These are phyloP conservation scores for Rhizopogon rudus DNA, from an alignment of 768 basidiomycete species.

Conservation along the genomic window DNA sequence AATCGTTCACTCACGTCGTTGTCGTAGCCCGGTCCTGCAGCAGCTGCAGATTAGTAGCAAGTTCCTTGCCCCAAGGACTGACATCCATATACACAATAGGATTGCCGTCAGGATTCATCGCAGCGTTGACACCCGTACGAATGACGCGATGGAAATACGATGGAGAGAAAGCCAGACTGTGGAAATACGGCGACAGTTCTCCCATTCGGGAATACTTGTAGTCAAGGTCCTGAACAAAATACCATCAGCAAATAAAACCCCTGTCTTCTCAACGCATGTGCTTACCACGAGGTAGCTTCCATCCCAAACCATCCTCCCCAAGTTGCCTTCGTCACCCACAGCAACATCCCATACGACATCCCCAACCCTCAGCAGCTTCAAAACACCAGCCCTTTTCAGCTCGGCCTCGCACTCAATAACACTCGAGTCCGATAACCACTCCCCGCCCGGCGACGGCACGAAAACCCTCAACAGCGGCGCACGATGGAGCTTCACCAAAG, in stretches of 20 bases:
- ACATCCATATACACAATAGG: constrained; percentile 72
- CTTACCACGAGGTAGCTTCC: constrained; percentile 79
- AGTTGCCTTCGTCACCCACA: constrained; percentile 81
- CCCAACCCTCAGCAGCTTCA: constrained; percentile 59
- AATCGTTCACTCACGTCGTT: constrained; percentile 64
- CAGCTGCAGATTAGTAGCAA: constrained; percentile 67
- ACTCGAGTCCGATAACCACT: constrained; percentile 80
- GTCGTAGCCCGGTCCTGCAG: constrained; percentile 73
- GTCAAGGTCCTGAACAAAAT: constrained; percentile 64
- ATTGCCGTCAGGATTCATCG: constrained; percentile 43
- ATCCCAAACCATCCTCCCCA: constrained; percentile 83
- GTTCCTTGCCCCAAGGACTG: constrained; percentile 73
- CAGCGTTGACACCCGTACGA: constrained; percentile 38
- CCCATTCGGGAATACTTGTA: constrained; percentile 74
- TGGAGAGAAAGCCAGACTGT: constrained; percentile 76
- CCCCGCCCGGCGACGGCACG: constrained; percentile 81
- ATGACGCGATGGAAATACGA: constrained; percentile 89
- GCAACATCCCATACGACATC: constrained; percentile 88
- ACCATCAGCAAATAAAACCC: constrained; percentile 8
- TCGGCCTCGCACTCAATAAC: constrained; percentile 82
- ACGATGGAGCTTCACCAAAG: constrained; percentile 63
- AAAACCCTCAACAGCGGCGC: constrained; percentile 79
- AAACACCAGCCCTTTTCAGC: constrained; percentile 62
- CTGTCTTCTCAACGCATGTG: constrained; percentile 24
- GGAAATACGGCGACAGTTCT: constrained; percentile 76